A percentile compares a stretch with the other conserved stretches of the same genome.
Conservation (phyloP, 192 early-diverging fungal genomes). For the Backusella morwellensis region DNA sequence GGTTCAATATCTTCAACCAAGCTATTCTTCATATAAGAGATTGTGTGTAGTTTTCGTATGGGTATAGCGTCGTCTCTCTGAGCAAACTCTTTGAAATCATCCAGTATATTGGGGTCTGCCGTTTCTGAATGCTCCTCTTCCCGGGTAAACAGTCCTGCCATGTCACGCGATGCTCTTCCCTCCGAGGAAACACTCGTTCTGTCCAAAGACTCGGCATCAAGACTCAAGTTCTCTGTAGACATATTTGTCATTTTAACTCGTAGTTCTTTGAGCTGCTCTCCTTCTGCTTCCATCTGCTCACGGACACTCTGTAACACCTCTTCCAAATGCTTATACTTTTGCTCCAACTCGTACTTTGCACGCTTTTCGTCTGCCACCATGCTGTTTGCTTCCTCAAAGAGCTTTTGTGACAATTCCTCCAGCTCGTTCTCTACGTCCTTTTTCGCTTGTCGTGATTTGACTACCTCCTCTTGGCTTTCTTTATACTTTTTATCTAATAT, state of each 20-base stretch:
- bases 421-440: slow-evolving; percentile 89
- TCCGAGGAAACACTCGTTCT: slow-evolving; percentile 79
- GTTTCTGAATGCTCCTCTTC: slow-evolving; percentile 23
- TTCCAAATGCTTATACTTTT: slow-evolving; percentile 54
- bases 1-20: slow-evolving; percentile 90
- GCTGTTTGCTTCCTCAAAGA: slow-evolving; percentile 94
- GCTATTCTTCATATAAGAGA: slow-evolving; percentile 85
- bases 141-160: neutral
- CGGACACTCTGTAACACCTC: slow-evolving; percentile 63
- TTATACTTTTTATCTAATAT: slow-evolving; percentile 73
- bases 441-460: slow-evolving; percentile 84
- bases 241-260: slow-evolving; percentile 74
- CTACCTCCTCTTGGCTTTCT: slow-evolving; percentile 77
- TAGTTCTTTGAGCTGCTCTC: slow-evolving; percentile 82
- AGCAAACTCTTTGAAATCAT: slow-evolving; percentile 90
- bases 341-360: slow-evolving; percentile 49
- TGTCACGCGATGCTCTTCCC: slow-evolving; percentile 31
- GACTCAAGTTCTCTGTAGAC: slow-evolving; percentile 36
- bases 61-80: slow-evolving; percentile 58
- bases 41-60: slow-evolving; percentile 69
- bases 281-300: slow-evolving; percentile 67
- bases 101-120: slow-evolving; percentile 73
- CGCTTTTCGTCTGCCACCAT: slow-evolving; percentile 84
- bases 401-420: slow-evolving; percentile 83
- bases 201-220: slow-evolving; percentile 61